Evolutionary conservation across 2,329 filamentous ascomycete species (phyloP).

Genomic region (Aspergillus amoenus): DNA sequence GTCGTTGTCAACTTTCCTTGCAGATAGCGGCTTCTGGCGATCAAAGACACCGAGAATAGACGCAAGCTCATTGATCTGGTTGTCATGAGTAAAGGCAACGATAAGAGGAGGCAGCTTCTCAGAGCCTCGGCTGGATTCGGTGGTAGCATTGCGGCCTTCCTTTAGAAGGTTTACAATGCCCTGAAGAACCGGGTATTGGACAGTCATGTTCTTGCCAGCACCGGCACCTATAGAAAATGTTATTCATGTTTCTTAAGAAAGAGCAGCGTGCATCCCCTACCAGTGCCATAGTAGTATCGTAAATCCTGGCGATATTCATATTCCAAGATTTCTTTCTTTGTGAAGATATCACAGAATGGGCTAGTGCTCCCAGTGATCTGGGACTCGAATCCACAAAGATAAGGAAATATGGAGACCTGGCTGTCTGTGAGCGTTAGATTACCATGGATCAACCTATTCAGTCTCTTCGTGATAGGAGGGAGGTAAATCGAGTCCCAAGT

Average conservation of each 20-base stretch:
- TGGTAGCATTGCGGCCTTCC: slow-evolving; percentile 45
- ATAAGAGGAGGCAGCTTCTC: slow-evolving; percentile 57
- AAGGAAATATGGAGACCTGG: slow-evolving; percentile 61
- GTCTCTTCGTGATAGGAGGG: slow-evolving; percentile 38
- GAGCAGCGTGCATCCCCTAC: slow-evolving; percentile 46
- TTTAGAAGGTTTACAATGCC: slow-evolving; percentile 54
- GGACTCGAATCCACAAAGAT: slow-evolving; percentile 70
- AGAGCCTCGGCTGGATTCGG: slow-evolving; percentile 47
- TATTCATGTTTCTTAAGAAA: neutral
- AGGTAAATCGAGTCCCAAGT: slow-evolving; percentile 18
- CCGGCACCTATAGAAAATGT: slow-evolving; percentile 28
- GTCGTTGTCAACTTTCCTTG: slow-evolving; percentile 47
- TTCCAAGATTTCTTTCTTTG: slow-evolving; percentile 58
- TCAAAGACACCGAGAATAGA: slow-evolving; percentile 63
- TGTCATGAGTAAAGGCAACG: slow-evolving; percentile 64
- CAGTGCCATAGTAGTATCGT: slow-evolving; percentile 66
- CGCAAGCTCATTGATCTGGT: slow-evolving; percentile 63
- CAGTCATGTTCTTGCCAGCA: slow-evolving; percentile 20
- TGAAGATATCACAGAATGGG: slow-evolving; percentile 64
- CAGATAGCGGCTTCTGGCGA: slow-evolving; percentile 50
- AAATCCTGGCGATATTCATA: slow-evolving; percentile 70
- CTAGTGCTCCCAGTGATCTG: slow-evolving; percentile 64
- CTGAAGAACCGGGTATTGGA: slow-evolving; percentile 59
- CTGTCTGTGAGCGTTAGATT: slow-evolving; percentile 53
- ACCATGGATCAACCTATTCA: slow-evolving; percentile 56